Conservation (phyloP, 331 rosid species). For the Saraca asoca region DNA sequence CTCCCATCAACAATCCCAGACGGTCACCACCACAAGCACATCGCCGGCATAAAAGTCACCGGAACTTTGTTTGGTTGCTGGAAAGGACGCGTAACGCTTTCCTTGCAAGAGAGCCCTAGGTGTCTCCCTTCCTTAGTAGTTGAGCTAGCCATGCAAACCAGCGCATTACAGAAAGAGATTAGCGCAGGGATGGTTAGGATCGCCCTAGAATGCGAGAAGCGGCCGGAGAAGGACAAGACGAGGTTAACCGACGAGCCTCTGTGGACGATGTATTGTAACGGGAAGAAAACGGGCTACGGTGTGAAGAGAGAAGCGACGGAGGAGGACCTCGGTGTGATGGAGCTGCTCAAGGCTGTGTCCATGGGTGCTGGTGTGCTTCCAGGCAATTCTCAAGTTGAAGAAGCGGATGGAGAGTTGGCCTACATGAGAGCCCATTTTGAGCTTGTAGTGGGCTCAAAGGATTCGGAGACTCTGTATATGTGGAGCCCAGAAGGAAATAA, state of each 20-base stretch:
- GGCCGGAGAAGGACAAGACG: constrained; percentile 57
- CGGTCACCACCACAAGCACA: not conserved
- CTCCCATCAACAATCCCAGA: constrained; percentile 42
- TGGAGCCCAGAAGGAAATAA: constrained; percentile 66
- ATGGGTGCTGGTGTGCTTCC: constrained; percentile 94
- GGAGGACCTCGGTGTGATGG: constrained; percentile 72
- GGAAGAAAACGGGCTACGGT: constrained; percentile 76
- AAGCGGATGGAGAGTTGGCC: constrained; percentile 54
- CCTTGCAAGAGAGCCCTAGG: constrained; percentile 58
- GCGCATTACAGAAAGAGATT: constrained; percentile 63
- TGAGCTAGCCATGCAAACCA: constrained; percentile 72
- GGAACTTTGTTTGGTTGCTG: constrained; percentile 71
- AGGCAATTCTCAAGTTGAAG: constrained; percentile 41
- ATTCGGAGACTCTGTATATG: constrained; percentile 82
- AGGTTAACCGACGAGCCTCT: constrained; percentile 52
- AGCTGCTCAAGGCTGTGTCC: constrained; percentile 59
- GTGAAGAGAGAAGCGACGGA: constrained; percentile 63
- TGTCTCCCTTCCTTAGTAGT: constrained; percentile 56
- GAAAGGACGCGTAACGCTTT: constrained; percentile 68
- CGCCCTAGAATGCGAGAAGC: constrained; percentile 77
- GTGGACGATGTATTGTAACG: constrained; percentile 82
- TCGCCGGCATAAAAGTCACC: constrained; percentile 38
- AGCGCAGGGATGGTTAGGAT: constrained; percentile 68
- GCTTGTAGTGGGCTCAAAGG: constrained; percentile 66
- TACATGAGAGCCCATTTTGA: constrained; percentile 77